Conservation (phyloP, 495 filamentous ascomycete genomes). For the Hapsidospora chrysogenum region DNA sequence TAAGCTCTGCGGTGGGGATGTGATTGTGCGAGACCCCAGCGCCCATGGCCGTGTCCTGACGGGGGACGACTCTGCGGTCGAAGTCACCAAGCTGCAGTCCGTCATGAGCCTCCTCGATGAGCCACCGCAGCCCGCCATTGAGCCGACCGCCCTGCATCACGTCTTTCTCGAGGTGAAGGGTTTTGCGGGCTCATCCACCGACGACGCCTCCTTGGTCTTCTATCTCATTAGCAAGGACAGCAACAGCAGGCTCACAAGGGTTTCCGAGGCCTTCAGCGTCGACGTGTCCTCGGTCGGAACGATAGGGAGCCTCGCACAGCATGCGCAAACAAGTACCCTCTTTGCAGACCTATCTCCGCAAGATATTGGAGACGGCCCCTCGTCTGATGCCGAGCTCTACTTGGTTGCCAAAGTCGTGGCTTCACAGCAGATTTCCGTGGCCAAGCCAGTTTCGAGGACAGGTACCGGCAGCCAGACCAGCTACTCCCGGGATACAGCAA, state of each 20-base stretch:
- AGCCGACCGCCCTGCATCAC: slow-evolving; percentile 65
- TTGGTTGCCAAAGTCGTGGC: slow-evolving; percentile 70
- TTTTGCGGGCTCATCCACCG: slow-evolving; percentile 53
- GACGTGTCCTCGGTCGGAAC: slow-evolving; percentile 61
- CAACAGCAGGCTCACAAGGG: slow-evolving; percentile 38
- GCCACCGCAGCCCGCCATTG: slow-evolving; percentile 45
- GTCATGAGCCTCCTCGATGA: slow-evolving; percentile 88
- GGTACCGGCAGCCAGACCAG: slow-evolving; percentile 19
- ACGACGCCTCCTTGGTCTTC: slow-evolving; percentile 60
- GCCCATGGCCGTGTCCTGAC: slow-evolving; percentile 75
- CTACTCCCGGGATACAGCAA: slow-evolving; percentile 20
- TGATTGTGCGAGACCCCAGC: slow-evolving; percentile 80
- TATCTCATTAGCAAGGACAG: slow-evolving; percentile 57
- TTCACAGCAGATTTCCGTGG: slow-evolving; percentile 31
- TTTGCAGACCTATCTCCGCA: slow-evolving; percentile 69
- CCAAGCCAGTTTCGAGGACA: slow-evolving; percentile 28
- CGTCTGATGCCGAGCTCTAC: slow-evolving; percentile 52
- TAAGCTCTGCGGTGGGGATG: slow-evolving; percentile 76
- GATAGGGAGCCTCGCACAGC: slow-evolving; percentile 38
- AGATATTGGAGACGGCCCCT: slow-evolving; percentile 67
- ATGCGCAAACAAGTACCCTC: slow-evolving; percentile 59
- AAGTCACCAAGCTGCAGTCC: slow-evolving; percentile 80
- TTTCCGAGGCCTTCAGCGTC: slow-evolving; percentile 72
- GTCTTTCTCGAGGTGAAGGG: slow-evolving; percentile 69
- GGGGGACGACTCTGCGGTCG: slow-evolving; percentile 81